Percentiles rank a stretch among this genome's conserved stretches.
Conservation (phyloP, 2,329 filamentous ascomycete species). For the Sclerotinia glacialis region DNA sequence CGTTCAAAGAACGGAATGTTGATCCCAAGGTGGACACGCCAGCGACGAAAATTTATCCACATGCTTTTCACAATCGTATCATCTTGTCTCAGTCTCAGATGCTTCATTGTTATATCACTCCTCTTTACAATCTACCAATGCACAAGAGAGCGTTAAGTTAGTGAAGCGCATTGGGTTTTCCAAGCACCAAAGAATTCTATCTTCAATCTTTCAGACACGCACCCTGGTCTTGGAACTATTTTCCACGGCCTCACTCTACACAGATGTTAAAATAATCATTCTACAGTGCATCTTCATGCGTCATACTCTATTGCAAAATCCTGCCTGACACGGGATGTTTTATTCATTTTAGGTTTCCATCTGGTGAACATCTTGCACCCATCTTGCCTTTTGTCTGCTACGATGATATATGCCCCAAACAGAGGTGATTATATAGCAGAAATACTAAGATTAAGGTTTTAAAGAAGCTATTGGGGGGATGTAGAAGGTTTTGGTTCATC, state of each 20-base stretch:
- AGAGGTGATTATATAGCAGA: constrained; percentile 41
- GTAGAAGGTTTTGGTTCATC: constrained; percentile 48
- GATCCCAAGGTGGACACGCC: background rate
- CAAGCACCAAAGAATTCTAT: constrained; percentile 40
- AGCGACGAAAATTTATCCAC: background rate
- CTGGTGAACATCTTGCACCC: constrained; percentile 43
- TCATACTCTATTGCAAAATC: constrained; percentile 40
- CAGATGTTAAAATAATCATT: constrained; percentile 45
- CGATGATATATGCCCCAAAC: constrained; percentile 43
- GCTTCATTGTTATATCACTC: background rate
- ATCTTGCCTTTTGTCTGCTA: constrained; percentile 45
- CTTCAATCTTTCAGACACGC: constrained; percentile 39
- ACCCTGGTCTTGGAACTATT: constrained; percentile 40
- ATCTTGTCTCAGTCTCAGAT: background rate
- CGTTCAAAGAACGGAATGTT: background rate
- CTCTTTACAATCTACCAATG: background rate
- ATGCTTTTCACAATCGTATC: background rate
- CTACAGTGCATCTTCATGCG: constrained; percentile 47
- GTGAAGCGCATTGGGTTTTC: constrained; percentile 24
- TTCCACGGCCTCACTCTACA: constrained; percentile 38
- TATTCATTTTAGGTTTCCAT: constrained; percentile 44
- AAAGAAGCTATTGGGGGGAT: constrained; percentile 46
- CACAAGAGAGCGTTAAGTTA: background rate
- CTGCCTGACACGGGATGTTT: constrained; percentile 43
- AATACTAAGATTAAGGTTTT: background rate